Base-by-base conservation (phyloP, 495 filamentous ascomycete genomes). In the Friedmanniomyces endolithicus region DNA sequence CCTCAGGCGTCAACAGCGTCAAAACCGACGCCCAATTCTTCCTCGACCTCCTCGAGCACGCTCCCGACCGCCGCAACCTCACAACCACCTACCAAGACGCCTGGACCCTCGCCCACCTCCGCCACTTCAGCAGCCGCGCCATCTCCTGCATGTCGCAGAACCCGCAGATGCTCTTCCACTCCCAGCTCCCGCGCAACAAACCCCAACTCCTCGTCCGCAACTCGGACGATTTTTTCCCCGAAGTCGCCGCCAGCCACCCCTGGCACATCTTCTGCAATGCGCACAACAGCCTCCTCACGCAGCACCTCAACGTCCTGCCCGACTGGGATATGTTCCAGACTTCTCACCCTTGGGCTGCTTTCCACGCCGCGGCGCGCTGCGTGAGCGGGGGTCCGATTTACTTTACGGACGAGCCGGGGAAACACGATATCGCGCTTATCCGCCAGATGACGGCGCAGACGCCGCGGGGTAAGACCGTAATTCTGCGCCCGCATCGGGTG, bases 321-420 rank as follows among this genome's bases (percentile, higher is more conserved):
- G 92, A 98, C 68, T 98, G 92, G 92, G 92, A 97, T 68, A 97
- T 98, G 92, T 98, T 98, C 68, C 92, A 98, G 65, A 95, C 92
- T 1, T 72, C 72, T 24, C 86, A 90, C 63, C 71, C 77, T 1
- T 92, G 85, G 60, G 82, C 82, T 1, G 75, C 75, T 0, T 92
- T 90, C 68, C 92, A 98, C 50, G 92, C 86, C 27, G 88, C 92
- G 11, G 89, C 88, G 11, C 77, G 92, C 16, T 95, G 87, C 67
- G 78, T 98, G 11, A 87, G 82, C 48, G 92, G 92, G 0, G 92
- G 92, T 1, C 92, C 90, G 0, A 81, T 98, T 37, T 95, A 90
- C 56, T 86, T 98, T 62, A 97, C 92, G 2, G 92, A 98, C 63
- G 76, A 79, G 11, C 90, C 90, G 0, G 88, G 86, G 6, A 70